Percentiles rank a stretch among this genome's conserved stretches.
These are phyloP conservation scores for Hypoxylon sp. DNA, from an alignment of 2,329 filamentous ascomycete species.

Conservation along the genomic window DNA sequence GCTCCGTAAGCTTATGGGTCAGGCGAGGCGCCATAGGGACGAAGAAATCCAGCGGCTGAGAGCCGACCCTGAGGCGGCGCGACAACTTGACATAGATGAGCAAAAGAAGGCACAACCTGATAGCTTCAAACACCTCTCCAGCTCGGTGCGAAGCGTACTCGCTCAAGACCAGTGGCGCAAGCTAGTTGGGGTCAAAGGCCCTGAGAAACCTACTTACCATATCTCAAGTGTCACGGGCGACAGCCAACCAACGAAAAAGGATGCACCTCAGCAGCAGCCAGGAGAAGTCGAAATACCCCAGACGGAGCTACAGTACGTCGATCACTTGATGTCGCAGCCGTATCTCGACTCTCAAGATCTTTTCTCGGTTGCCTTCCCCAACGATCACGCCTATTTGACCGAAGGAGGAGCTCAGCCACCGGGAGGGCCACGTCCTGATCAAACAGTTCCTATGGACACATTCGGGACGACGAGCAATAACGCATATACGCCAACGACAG, in stretches of 20 bases:
- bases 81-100: conserved; percentile 66
- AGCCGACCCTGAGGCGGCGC: conserved; percentile 64
- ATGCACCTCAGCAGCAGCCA: conserved; percentile 1
- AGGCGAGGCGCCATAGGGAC: conserved; percentile 67
- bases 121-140: conserved; percentile 65
- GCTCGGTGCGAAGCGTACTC: conserved; percentile 62
- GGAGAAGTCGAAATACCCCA: conserved; percentile 12
- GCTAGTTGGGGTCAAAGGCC: conserved; percentile 58
- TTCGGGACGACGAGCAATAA: conserved; percentile 30
- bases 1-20: conserved; percentile 68
- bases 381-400: conserved; percentile 34
- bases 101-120: conserved; percentile 61
- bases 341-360: conserved; percentile 57
- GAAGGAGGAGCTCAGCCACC: conserved; percentile 37
- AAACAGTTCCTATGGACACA: conserved; percentile 37
- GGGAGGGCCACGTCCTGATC: conserved; percentile 34
- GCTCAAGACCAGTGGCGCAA: conserved; percentile 68
- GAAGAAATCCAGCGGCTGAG: conserved; percentile 66
- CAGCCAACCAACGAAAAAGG: conserved; percentile 3
- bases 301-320: conserved; percentile 54
- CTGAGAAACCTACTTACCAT: conserved; percentile 45
- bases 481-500: conserved; percentile 16
- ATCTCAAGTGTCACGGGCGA: conserved; percentile 40
- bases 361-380: conserved; percentile 48
- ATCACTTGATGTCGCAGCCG: conserved; percentile 58